These are phyloP conservation scores for Globisporangium parvum DNA, from an alignment of 352 stramenopile species.

Conservation along the genomic window DNA sequence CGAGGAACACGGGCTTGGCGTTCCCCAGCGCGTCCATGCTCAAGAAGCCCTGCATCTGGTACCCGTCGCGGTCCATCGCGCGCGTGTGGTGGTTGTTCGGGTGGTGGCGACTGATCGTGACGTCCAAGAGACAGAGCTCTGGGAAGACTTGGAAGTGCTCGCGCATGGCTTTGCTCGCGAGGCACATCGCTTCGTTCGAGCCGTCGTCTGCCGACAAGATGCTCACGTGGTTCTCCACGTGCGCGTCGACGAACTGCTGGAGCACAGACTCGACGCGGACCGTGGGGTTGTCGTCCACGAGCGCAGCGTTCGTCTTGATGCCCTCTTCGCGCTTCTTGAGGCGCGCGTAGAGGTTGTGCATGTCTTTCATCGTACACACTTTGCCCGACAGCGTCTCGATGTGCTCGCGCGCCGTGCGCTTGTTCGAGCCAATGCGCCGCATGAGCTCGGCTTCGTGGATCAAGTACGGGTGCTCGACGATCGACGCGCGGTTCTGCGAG, in stretches of 20 bases:
- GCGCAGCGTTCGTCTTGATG: conserved; percentile 37
- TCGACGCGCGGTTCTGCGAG: conserved; percentile 67
- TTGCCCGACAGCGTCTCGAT: conserved; percentile 62
- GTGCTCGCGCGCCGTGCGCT: conserved; percentile 47
- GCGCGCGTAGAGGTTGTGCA: conserved; percentile 68
- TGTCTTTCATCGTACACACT: conserved; percentile 77
- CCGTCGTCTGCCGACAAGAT: conserved; percentile 65
- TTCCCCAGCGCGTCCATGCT: conserved; percentile 68
- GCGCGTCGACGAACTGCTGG: conserved; percentile 59
- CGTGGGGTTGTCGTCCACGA: conserved; percentile 16
- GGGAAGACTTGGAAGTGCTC: conserved; percentile 64
- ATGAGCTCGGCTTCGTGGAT: conserved; percentile 69
- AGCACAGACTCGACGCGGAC: conserved; percentile 46
- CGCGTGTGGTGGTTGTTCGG: not conserved
- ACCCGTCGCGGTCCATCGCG: conserved; percentile 26
- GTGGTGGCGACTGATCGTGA: conserved; percentile 23
- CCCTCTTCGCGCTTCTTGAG: conserved; percentile 54
- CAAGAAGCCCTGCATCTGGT: conserved; percentile 56
- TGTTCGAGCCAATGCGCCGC: conserved; percentile 64
- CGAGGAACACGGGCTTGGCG: conserved; percentile 54
- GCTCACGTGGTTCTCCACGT: conserved; percentile 74
- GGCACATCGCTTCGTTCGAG: conserved; percentile 65
- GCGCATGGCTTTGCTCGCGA: conserved; percentile 69
- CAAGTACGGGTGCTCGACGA: conserved; percentile 64
- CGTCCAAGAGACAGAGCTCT: conserved; percentile 50